These are phyloP conservation scores for Austroboletus niveus DNA, from an alignment of 1,284 basidiomycete genomes.

Conservation along the genomic window DNA sequence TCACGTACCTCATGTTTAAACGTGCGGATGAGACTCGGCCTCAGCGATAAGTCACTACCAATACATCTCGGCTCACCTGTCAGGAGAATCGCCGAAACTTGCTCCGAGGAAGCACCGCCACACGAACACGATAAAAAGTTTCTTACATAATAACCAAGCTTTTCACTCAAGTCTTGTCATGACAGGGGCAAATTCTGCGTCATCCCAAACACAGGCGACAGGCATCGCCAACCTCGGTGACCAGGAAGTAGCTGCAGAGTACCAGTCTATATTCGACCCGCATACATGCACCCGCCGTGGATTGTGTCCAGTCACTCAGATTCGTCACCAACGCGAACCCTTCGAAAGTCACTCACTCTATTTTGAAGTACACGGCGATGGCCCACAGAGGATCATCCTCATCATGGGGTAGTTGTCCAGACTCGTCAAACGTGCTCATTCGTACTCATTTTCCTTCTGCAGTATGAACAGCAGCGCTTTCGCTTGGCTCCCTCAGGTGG, in stretches of 20 bases:
- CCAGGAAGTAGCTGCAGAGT: constrained; percentile 9
- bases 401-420: constrained; percentile 58
- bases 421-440: not conserved
- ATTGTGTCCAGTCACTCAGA: constrained; percentile 65
- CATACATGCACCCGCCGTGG: constrained; percentile 63
- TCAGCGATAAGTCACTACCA: constrained; percentile 1
- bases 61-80: constrained; percentile 60
- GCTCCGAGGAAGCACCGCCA: constrained; percentile 33
- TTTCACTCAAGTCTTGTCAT: too few species aligned
- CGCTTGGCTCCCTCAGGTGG: constrained; percentile 60
- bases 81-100: constrained; percentile 44
- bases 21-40: constrained; percentile 38
- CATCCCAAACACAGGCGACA: not conserved
- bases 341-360: constrained; percentile 71
- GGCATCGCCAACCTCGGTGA: constrained; percentile 10
- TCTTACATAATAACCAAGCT: too few species aligned
- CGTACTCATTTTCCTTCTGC: constrained; percentile 11
- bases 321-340: constrained; percentile 47
- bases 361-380: constrained; percentile 71
- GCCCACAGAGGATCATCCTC: constrained; percentile 62
- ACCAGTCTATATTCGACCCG: constrained; percentile 33
- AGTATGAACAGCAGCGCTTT: constrained; percentile 62
- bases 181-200: not conserved
- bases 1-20: constrained; percentile 85
- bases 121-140: too few species aligned